These are phyloP conservation scores for Micractinium conductrix DNA, from an alignment of 139 green algal genomes.

Conservation along the genomic window DNA sequence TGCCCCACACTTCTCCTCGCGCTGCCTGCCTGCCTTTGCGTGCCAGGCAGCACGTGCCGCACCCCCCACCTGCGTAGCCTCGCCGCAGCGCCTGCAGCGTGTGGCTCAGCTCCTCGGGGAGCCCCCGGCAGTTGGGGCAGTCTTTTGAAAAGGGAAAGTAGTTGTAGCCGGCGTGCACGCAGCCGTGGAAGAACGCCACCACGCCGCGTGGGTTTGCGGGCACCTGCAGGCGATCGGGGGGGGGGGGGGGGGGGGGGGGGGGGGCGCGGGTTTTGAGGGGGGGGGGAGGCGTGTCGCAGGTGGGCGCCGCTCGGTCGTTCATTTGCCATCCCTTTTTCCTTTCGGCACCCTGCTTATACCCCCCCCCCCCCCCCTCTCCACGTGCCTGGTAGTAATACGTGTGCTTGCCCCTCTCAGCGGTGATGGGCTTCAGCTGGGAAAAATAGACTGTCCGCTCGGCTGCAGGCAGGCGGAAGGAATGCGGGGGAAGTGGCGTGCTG, in stretches of 20 bases:
- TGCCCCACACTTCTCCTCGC: background rate
- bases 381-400: slow-evolving; percentile 13
- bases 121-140: slow-evolving; percentile 14
- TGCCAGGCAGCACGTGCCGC: too few relatives aligned
- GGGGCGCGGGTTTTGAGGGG: too few relatives aligned
- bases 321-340: too few relatives aligned
- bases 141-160: background rate
- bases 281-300: background rate
- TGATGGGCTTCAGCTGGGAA: background rate
- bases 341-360: too few relatives aligned
- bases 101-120: slow-evolving; percentile 27
- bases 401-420: background rate
- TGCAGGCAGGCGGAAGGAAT: too few relatives aligned
- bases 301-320: too few relatives aligned
- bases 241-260: background rate
- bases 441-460: too few relatives aligned
- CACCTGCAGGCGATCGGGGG: background rate
- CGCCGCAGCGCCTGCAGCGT: slow-evolving; percentile 10
- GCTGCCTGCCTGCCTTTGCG: background rate
- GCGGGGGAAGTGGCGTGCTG: too few relatives aligned
- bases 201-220: background rate
- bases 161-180: slow-evolving; percentile 35
- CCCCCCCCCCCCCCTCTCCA: too few relatives aligned
- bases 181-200: background rate
- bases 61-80: slow-evolving; percentile 10